Evolutionary conservation across 192 early-diverging fungal genomes (phyloP).

Genomic region (Podila clonocystis): DNA sequence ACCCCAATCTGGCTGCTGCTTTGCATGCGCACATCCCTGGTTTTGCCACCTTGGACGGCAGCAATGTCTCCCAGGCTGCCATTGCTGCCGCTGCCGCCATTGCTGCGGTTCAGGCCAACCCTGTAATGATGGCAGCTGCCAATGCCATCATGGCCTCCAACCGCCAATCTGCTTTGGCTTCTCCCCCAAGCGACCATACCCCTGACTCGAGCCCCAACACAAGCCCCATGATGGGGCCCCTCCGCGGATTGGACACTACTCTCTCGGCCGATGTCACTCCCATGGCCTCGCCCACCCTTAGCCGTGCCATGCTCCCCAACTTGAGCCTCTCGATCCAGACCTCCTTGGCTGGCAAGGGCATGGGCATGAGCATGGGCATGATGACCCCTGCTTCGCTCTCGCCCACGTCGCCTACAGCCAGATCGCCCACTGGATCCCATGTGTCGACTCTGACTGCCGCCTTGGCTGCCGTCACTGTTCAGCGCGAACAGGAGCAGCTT

Average conservation of each 20-base stretch:
- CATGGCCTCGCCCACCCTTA: constrained; percentile 28
- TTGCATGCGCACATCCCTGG: constrained; percentile 44
- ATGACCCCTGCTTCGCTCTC: constrained; percentile 43
- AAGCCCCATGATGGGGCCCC: constrained; percentile 33
- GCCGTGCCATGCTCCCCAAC: constrained; percentile 17
- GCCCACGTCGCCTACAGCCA: constrained; percentile 19
- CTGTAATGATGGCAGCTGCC: constrained; percentile 42
- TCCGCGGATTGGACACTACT: background rate
- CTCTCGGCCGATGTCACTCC: constrained; percentile 31
- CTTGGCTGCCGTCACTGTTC: constrained; percentile 40
- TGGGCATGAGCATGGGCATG: constrained; percentile 15
- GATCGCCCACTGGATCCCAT: constrained; percentile 24
- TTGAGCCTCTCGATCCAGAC: constrained; percentile 36
- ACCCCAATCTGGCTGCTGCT: constrained; percentile 62
- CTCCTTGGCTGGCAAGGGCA: constrained; percentile 11
- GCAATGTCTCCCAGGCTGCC: constrained; percentile 64
- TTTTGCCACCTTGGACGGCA: constrained; percentile 33
- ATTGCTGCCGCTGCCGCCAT: constrained; percentile 69
- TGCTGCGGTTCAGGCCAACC: constrained; percentile 58
- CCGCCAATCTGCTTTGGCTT: constrained; percentile 1
- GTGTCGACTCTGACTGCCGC: constrained; percentile 47
- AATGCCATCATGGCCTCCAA: constrained; percentile 49
- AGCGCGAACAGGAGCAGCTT: constrained; percentile 20
- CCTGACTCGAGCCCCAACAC: constrained; percentile 47
- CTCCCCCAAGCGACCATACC: constrained; percentile 17